phyloP scores from a whole-genome alignment of 305 asterid species.

The Fraxinus floribunda region DNA sequence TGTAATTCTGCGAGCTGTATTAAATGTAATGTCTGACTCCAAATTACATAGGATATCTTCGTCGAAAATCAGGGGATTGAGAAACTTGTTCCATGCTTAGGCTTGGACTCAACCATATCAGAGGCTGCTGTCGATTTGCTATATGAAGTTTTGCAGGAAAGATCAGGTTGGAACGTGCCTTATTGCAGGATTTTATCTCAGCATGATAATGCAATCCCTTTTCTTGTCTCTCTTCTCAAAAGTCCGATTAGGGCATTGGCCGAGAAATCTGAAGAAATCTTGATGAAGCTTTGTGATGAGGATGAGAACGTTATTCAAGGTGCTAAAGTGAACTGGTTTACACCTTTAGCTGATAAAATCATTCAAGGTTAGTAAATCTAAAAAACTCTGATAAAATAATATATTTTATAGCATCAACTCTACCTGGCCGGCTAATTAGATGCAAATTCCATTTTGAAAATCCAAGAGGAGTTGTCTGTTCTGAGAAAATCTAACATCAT shows the following conservation, averaged over 20 bases:
- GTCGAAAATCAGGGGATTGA: constrained; percentile 48
- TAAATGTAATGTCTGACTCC: background rate
- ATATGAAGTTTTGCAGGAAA: constrained; percentile 48
- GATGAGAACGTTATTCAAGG: constrained; percentile 49
- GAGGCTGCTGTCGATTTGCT: constrained; percentile 48
- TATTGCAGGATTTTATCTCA: constrained; percentile 45
- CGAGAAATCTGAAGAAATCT: constrained; percentile 41
- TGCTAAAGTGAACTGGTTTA: constrained; percentile 57
- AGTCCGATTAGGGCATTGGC: constrained; percentile 20
- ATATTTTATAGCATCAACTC: background rate
- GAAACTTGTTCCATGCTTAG: constrained; percentile 38
- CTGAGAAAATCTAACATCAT: background rate
- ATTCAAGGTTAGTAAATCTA: constrained; percentile 39
- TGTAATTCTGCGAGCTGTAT: background rate
- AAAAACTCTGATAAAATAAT: background rate
- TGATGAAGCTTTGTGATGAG: constrained; percentile 47
- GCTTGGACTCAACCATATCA: constrained; percentile 29
- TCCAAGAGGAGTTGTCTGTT: background rate
- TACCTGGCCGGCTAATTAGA: background rate
- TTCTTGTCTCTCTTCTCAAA: constrained; percentile 41
- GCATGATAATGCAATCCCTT: constrained; percentile 32
- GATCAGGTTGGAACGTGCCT: constrained; percentile 44
- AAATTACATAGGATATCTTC: constrained; percentile 38
- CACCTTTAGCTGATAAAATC: constrained; percentile 42
- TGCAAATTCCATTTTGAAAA: background rate